Conservation (phyloP, 306 rosid genomes). For the Prunus salicina region DNA sequence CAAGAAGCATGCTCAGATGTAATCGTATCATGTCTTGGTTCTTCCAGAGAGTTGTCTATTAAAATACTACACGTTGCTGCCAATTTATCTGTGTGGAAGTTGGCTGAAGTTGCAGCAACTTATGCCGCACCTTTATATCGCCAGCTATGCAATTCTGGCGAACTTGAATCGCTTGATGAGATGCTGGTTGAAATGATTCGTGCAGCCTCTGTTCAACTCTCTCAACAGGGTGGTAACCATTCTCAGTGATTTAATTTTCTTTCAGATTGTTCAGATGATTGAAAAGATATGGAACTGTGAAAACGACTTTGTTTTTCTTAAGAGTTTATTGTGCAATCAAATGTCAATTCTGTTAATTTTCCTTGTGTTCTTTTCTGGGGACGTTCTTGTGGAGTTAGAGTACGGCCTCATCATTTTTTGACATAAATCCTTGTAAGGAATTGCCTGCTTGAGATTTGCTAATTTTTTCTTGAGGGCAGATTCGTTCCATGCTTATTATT, state of each 20-base stretch:
- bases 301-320: neutral
- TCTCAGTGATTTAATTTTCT: neutral
- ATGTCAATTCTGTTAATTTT: neutral
- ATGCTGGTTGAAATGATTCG: slow-evolving; percentile 51
- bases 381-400: neutral
- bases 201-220: slow-evolving; percentile 58
- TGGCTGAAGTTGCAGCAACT: slow-evolving; percentile 64
- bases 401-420: neutral
- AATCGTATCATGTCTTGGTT: slow-evolving; percentile 54
- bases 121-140: slow-evolving; percentile 63
- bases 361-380: neutral
- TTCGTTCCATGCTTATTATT: neutral
- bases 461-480: neutral
- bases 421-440: neutral
- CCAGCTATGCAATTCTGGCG: slow-evolving; percentile 66
- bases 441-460: neutral
- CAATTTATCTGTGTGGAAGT: slow-evolving; percentile 53
- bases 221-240: slow-evolving; percentile 42
- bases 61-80: slow-evolving; percentile 61
- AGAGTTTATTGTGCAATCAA: neutral
- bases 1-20: slow-evolving; percentile 60
- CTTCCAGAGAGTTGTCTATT: slow-evolving; percentile 45
- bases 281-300: neutral
- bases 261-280: neutral
- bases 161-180: slow-evolving; percentile 70